phyloP scores from a whole-genome alignment of 768 basidiomycete genomes.

The Trametes cingulata region DNA sequence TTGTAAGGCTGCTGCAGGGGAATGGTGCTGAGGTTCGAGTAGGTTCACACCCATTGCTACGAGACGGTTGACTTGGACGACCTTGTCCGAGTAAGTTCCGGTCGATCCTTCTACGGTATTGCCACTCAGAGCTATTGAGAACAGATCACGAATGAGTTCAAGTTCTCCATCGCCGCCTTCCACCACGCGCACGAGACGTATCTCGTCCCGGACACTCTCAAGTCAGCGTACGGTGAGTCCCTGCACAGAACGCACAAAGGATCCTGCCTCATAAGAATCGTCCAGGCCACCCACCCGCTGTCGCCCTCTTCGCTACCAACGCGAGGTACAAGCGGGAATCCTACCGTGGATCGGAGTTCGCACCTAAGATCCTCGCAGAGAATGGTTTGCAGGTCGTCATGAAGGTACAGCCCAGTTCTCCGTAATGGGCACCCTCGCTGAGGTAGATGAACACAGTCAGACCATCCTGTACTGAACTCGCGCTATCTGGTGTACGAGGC shows the following conservation, averaged over 20 bases:
- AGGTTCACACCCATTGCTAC: slow-evolving; percentile 61
- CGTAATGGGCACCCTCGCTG: fast-evolving
- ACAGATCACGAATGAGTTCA: slow-evolving; percentile 86
- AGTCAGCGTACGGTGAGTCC: slow-evolving; percentile 54
- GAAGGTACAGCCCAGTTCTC: slow-evolving; percentile 43
- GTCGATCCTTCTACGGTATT: neutral
- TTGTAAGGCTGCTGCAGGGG: too few relatives aligned
- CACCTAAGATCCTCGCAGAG: slow-evolving; percentile 58
- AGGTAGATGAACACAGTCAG: slow-evolving; percentile 32
- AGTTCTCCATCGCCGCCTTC: slow-evolving; percentile 79
- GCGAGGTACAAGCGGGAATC: slow-evolving; percentile 64
- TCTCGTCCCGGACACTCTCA: slow-evolving; percentile 81
- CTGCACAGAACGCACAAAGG: neutral
- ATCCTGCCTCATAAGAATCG: neutral
- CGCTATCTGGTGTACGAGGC: slow-evolving; percentile 57
- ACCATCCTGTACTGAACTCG: slow-evolving; percentile 54
- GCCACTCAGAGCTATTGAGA: neutral
- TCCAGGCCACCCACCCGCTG: slow-evolving; percentile 60
- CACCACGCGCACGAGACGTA: slow-evolving; percentile 91
- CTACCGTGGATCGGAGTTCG: slow-evolving; percentile 65
- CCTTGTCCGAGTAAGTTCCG: slow-evolving; percentile 35
- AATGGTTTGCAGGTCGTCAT: slow-evolving; percentile 57
- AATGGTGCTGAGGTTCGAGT: too few relatives aligned
- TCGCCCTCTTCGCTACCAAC: slow-evolving; percentile 82
- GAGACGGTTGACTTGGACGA: slow-evolving; percentile 68